Evolutionary conservation across 2,329 filamentous ascomycete genomes (phyloP).

Genomic region (Hortaea sp.): DNA sequence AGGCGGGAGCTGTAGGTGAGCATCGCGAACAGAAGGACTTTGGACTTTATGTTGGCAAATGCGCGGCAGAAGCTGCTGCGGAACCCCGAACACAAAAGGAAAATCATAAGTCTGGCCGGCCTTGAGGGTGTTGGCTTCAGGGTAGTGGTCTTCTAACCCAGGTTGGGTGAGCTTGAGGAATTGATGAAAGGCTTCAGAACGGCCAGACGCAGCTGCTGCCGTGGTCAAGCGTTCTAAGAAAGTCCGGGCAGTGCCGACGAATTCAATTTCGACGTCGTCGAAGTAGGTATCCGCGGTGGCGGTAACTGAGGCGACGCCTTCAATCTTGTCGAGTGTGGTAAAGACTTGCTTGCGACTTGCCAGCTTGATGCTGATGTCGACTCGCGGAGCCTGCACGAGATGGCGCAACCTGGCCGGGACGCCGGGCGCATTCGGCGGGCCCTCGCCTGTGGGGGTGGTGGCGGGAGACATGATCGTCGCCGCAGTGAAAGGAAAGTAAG

Average conservation of each 20-base stretch:
- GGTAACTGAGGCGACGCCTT: slow-evolving; percentile 43
- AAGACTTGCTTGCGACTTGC: slow-evolving; percentile 34
- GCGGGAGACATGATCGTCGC: not conserved
- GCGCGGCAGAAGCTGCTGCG: slow-evolving; percentile 48
- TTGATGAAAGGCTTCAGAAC: slow-evolving; percentile 47
- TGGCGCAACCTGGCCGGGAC: slow-evolving; percentile 18
- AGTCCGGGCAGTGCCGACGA: slow-evolving; percentile 44
- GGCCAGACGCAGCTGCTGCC: slow-evolving; percentile 42
- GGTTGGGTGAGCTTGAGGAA: slow-evolving; percentile 56
- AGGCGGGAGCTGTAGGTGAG: slow-evolving; percentile 51
- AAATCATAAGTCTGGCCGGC: slow-evolving; percentile 48
- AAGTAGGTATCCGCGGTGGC: slow-evolving; percentile 44
- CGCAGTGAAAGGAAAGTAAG: not conserved
- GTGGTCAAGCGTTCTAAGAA: slow-evolving; percentile 46
- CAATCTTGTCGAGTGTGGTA: slow-evolving; percentile 48
- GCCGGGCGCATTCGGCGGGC: not conserved
- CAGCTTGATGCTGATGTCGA: slow-evolving; percentile 34
- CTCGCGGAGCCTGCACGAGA: slow-evolving; percentile 23
- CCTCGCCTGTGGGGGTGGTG: not conserved
- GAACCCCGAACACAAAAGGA: slow-evolving; percentile 55
- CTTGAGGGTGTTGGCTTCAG: slow-evolving; percentile 44
- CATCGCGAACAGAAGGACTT: slow-evolving; percentile 42
- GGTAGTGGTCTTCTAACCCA: slow-evolving; percentile 43
- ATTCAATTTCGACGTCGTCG: slow-evolving; percentile 48
- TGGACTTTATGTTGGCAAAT: slow-evolving; percentile 46